Evolutionary conservation across 129 eudicot species (phyloP), one percentile per base, ranked within the genome.

Genomic region (Centaurea solstitialis): DNA sequence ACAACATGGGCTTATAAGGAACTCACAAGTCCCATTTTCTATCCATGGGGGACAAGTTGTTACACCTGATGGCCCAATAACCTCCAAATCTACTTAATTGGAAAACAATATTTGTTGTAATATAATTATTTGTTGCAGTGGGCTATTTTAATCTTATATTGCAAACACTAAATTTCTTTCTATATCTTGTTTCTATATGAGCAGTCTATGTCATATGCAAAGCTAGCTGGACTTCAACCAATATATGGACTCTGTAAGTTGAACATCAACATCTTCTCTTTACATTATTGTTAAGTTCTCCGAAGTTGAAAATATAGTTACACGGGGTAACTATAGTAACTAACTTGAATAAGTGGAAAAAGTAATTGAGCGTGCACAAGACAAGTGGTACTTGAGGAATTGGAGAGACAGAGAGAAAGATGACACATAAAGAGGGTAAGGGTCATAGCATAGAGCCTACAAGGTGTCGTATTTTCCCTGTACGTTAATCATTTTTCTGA

Each of bases 231-330:
- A 79, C 93, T 95, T 77, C 94, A 91, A 76, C 94, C 99, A 37
- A 95, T 95, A 43, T 95, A 95, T 72, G 99, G 99, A 86, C 98
- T 95, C 35, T 95, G 99, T 95, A 91, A 95, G 99, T 91, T 78
- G 13, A 83, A 71, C 10, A 40, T 59, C 37, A 83, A 62, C 17
- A 40, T 59, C 35, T 64, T 45, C 53, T 53, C 43, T 61, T 75
- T 5, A 57, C 30, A 33, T 72, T 21, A 23, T 64, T 9, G 68
- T 64, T 22, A 18, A 3, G 24, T 22, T 76, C 47, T 13, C 50
- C 57, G 30, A 75, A 75, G 20, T 35, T 0, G 7, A 57, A 75
- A 57, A 6, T 9, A 22, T 9, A 8, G 61, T 39, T 76, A 62
- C 72, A 37, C 9, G 39, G 15, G 24, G 28, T 65, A 73, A 73